A percentile compares a stretch with the other conserved stretches of the same genome.
Conservation (phyloP, 805 yeast species). For the Priceomyces medius region DNA sequence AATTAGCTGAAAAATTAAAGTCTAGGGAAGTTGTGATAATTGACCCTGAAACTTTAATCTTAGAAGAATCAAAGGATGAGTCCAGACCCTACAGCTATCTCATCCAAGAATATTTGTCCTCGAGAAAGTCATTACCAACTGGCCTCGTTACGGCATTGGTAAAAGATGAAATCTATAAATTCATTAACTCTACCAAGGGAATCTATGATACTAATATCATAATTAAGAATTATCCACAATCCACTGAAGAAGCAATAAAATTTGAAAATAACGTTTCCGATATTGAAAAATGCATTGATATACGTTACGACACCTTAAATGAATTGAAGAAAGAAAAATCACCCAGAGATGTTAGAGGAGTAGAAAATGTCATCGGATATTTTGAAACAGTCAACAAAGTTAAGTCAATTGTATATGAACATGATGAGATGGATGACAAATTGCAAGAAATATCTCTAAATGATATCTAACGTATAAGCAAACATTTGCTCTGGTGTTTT, state of each 20-base stretch:
- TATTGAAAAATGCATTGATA: constrained; percentile 39
- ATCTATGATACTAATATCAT: constrained; percentile 48
- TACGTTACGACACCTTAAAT: constrained; percentile 28
- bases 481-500: constrained; percentile 73
- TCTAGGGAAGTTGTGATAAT: constrained; percentile 37
- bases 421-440: constrained; percentile 20
- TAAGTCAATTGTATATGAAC: constrained; percentile 14
- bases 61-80: constrained; percentile 42
- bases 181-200: constrained; percentile 34
- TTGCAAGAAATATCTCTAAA: constrained; percentile 20
- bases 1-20: constrained; percentile 18
- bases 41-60: constrained; percentile 51
- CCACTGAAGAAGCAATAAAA: constrained; percentile 63
- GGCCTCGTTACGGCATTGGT: constrained; percentile 55
- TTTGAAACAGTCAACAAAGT: constrained; percentile 64
- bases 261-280: constrained; percentile 70
- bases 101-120: constrained; percentile 42
- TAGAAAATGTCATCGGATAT: constrained; percentile 57
- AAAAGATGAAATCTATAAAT: constrained; percentile 34
- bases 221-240: constrained; percentile 58
- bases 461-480: constrained; percentile 12
- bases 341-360: constrained; percentile 23
- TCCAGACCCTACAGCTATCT: constrained; percentile 51
- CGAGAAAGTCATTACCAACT: constrained; percentile 30
- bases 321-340: constrained; percentile 16